A percentile compares a stretch with the other conserved stretches of the same genome.
These are phyloP conservation scores for Termitomyces sp. DNA, from an alignment of 768 basidiomycete species.

Conservation along the genomic window DNA sequence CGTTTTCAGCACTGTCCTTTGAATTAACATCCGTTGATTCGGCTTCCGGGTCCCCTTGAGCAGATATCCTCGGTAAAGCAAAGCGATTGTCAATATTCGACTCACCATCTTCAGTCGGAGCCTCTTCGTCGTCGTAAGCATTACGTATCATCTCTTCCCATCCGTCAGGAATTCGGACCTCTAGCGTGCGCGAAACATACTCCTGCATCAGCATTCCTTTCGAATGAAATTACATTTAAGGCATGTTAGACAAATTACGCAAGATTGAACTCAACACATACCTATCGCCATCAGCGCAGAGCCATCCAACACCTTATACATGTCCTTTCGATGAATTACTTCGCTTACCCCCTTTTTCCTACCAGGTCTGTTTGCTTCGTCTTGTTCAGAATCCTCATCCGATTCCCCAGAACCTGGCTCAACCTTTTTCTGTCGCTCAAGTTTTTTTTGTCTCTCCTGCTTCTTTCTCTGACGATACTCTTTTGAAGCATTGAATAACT, in stretches of 20 bases:
- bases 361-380: slow-evolving; percentile 7
- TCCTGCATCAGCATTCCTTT: slow-evolving; percentile 66
- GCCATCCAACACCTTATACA: slow-evolving; percentile 75
- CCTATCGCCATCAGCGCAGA: slow-evolving; percentile 71
- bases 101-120: background rate
- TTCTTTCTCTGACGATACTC: slow-evolving; percentile 41
- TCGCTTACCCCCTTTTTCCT: slow-evolving; percentile 14
- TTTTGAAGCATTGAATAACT: slow-evolving; percentile 47
- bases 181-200: slow-evolving; percentile 42
- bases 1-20: background rate
- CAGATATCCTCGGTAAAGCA: too few species aligned
- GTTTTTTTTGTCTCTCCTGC: slow-evolving; percentile 17
- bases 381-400: slow-evolving; percentile 7
- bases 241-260: background rate
- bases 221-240: background rate
- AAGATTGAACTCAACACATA: slow-evolving; percentile 16
- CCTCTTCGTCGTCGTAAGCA: slow-evolving; percentile 9
- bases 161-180: slow-evolving; percentile 33
- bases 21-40: background rate
- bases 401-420: slow-evolving; percentile 8
- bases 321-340: slow-evolving; percentile 39
- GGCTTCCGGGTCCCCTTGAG: background rate
- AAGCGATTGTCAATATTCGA: background rate
- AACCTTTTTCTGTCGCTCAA: slow-evolving; percentile 13
- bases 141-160: slow-evolving; percentile 38